phyloP scores from a whole-genome alignment of 106 monocot genomes.

The Dioscorea alata region DNA sequence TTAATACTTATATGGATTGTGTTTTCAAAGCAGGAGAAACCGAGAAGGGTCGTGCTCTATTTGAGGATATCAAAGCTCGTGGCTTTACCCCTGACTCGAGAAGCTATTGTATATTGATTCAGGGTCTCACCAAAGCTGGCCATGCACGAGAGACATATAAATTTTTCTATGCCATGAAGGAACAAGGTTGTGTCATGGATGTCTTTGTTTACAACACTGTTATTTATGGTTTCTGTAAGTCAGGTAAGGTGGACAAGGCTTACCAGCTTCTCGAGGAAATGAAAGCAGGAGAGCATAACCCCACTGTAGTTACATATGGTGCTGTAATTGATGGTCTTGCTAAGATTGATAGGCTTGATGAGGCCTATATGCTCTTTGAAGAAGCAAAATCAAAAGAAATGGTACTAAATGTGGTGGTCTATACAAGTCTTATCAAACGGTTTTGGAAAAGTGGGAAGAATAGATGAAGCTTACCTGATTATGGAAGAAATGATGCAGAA shows the following conservation, averaged over 20 bases:
- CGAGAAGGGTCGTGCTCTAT: conserved; percentile 61
- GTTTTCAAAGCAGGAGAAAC: conserved; percentile 83
- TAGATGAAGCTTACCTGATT: conserved; percentile 98
- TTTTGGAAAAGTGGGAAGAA: conserved; percentile 94
- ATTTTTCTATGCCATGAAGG: conserved; percentile 79
- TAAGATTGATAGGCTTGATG: conserved; percentile 93
- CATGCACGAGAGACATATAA: conserved; percentile 69
- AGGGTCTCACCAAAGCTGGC: conserved; percentile 86
- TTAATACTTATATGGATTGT: conserved; percentile 98
- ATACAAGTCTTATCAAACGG: conserved; percentile 91
- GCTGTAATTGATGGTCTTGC: conserved; percentile 84
- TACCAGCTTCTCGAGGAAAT: conserved; percentile 98
- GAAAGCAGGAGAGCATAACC: conserved; percentile 58
- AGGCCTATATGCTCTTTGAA: conserved; percentile 98
- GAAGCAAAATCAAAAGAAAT: conserved; percentile 91
- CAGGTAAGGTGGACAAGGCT: conserved; percentile 88
- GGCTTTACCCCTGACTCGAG: conserved; percentile 69
- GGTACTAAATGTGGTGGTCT: conserved; percentile 69
- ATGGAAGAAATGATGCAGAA: conserved; percentile 99
- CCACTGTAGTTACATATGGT: conserved; percentile 92
- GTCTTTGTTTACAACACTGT: conserved; percentile 79
- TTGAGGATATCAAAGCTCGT: conserved; percentile 65
- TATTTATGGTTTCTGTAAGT: conserved; percentile 93
- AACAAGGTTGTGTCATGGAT: conserved; percentile 78
- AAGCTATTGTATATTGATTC: conserved; percentile 83